These are phyloP conservation scores for Ogataea glucozyma DNA, from an alignment of 805 yeast species.

Conservation along the genomic window DNA sequence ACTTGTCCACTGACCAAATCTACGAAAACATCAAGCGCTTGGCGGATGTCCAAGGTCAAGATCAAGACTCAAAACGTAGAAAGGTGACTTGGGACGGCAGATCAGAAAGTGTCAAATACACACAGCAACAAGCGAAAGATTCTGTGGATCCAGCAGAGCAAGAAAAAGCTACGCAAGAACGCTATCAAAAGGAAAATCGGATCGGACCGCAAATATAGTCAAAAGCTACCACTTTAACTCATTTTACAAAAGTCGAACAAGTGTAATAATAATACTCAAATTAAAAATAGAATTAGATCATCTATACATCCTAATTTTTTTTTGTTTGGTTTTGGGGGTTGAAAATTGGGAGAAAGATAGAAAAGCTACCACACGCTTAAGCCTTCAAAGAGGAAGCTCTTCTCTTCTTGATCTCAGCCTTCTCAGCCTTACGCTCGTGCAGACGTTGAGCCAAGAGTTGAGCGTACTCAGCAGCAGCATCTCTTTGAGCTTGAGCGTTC, in stretches of 20 bases:
- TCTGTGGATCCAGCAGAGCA: constrained; percentile 25
- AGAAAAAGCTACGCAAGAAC: constrained; percentile 27
- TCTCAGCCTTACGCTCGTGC: constrained; percentile 97
- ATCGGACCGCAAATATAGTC: constrained; percentile 23
- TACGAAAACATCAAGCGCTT: constrained; percentile 57
- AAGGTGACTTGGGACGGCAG: constrained; percentile 39
- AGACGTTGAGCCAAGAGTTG: constrained; percentile 97
- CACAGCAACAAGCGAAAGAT: constrained; percentile 23
- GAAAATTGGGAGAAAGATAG: constrained; percentile 6
- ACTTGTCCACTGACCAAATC: constrained; percentile 47
- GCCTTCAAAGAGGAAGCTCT: constrained; percentile 99
- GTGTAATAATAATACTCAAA: constrained; percentile 8
- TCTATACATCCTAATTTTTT: constrained; percentile 13
- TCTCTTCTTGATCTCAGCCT: constrained; percentile 98
- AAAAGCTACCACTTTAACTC: background rate
- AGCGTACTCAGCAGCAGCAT: constrained; percentile 99
- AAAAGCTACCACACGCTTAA: constrained; percentile 40
- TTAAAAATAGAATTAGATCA: constrained; percentile 19
- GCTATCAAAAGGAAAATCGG: constrained; percentile 14
- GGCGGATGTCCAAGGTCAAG: constrained; percentile 9
- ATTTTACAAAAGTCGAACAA: background rate
- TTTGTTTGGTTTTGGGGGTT: constrained; percentile 7
- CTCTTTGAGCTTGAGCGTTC: constrained; percentile 99
- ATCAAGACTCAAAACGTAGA: constrained; percentile 26
- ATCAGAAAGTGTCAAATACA: constrained; percentile 26